Percentiles rank a stretch among this genome's conserved stretches.
Evolutionary conservation across 1,284 basidiomycete species (phyloP).

Genomic region (Coniferiporia weirii): DNA sequence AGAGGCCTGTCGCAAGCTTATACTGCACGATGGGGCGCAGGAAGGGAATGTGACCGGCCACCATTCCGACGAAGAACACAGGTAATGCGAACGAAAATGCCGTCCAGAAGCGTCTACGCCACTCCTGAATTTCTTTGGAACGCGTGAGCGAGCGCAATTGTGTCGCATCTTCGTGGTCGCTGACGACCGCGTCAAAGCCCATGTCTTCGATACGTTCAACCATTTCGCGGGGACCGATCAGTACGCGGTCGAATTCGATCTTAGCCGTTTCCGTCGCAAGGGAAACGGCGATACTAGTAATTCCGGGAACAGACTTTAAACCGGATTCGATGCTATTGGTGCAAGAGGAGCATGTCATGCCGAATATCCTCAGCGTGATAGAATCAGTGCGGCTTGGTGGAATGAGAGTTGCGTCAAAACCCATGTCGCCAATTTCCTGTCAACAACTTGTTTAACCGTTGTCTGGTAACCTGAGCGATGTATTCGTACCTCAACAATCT

Average conservation of each 20-base stretch:
- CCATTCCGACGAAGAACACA: constrained; percentile 90
- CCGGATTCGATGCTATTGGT: constrained; percentile 74
- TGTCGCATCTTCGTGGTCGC: constrained; percentile 77
- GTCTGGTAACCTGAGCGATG: background rate
- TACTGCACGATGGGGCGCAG: constrained; percentile 44
- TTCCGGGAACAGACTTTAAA: constrained; percentile 68
- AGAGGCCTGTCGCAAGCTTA: constrained; percentile 61
- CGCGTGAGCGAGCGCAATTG: constrained; percentile 89
- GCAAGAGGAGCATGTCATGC: constrained; percentile 88
- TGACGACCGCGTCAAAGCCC: constrained; percentile 88
- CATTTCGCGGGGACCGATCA: constrained; percentile 79
- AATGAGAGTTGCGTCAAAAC: constrained; percentile 82
- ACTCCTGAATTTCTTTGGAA: constrained; percentile 88
- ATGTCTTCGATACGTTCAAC: constrained; percentile 84
- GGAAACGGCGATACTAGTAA: constrained; percentile 68
- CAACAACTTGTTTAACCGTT: constrained; percentile 1
- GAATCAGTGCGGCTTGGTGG: constrained; percentile 57
- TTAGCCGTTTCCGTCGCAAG: constrained; percentile 70
- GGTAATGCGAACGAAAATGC: constrained; percentile 82
- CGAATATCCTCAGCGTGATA: constrained; percentile 76
- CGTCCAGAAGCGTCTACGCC: constrained; percentile 79
- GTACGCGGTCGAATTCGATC: constrained; percentile 69
- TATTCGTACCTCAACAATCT: constrained; percentile 64
- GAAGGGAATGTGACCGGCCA: constrained; percentile 70
- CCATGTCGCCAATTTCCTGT: constrained; percentile 88